A percentile compares a stretch with the other conserved stretches of the same genome.
Evolutionary conservation across 129 eudicot genomes (phyloP).

Genomic region (Tanacetum coccineum): DNA sequence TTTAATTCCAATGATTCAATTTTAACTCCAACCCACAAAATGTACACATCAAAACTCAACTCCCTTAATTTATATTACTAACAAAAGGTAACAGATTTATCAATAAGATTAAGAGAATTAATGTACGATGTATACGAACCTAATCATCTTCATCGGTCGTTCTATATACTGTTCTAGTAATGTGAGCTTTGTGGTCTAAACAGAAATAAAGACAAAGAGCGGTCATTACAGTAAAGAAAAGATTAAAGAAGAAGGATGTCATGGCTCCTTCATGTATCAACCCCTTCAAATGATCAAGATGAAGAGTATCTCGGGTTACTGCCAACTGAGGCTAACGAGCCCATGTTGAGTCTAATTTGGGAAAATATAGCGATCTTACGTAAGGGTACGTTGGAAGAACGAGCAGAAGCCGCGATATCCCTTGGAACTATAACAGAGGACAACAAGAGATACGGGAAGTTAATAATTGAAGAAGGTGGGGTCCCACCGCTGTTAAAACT

Average conservation of each 20-base stretch:
- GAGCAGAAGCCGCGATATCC: constrained; percentile 49
- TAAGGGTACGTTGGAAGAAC: constrained; percentile 33
- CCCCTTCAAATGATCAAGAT: constrained; percentile 40
- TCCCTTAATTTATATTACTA: no score
- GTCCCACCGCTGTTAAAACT: constrained; percentile 47
- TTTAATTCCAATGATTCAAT: no score
- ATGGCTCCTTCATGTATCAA: constrained; percentile 54
- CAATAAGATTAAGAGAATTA: no score
- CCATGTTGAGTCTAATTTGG: constrained; percentile 49
- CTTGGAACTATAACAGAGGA: constrained; percentile 47
- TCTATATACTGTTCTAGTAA: no score
- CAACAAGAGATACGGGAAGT: constrained; percentile 44
- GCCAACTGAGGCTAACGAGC: constrained; percentile 51
- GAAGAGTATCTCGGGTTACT: constrained; percentile 46
- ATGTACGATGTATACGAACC: no score
- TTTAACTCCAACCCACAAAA: no score
- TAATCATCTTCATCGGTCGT: no score
- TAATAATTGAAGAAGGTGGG: constrained; percentile 66
- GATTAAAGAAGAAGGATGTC: background rate
- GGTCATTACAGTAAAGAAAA: no score
- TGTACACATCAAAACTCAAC: no score
- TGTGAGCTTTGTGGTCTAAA: no score
- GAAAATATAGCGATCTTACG: constrained; percentile 45
- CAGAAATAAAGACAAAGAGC: no score
- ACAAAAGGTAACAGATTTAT: no score